Percentiles rank a stretch among this genome's conserved stretches.
Evolutionary conservation across 2,329 filamentous ascomycete genomes (phyloP).

Genomic region (Trichophyton verrucosum): DNA sequence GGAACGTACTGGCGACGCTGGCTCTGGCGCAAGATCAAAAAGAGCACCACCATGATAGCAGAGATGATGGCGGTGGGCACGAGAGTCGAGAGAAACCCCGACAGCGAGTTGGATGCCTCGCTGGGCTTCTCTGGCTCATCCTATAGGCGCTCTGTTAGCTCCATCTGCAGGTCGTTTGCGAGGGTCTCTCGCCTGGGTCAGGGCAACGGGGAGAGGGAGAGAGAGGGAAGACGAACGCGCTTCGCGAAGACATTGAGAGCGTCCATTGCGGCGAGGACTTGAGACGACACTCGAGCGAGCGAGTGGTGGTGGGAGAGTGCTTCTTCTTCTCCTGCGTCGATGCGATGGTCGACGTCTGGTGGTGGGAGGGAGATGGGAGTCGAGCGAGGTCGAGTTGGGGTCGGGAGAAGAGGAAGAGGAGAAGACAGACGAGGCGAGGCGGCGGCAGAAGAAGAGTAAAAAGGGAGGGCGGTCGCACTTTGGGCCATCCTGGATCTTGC

Average conservation of each 20-base stretch:
- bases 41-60: conserved; percentile 36
- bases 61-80: conserved; percentile 35
- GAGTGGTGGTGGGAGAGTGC: neutral
- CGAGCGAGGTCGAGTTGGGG: neutral
- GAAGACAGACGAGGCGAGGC: neutral
- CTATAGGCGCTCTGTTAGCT: neutral
- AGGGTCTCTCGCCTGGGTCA: neutral
- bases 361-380: neutral
- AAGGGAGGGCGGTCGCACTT: neutral
- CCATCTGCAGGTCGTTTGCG: neutral
- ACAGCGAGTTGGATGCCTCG: conserved; percentile 22
- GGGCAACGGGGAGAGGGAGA: neutral
- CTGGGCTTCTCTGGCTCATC: conserved; percentile 9
- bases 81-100: conserved; percentile 39
- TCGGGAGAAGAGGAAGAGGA: neutral
- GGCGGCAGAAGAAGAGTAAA: conserved; percentile 1
- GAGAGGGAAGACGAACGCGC: conserved; percentile 5
- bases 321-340: neutral
- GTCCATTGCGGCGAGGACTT: conserved; percentile 8
- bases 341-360: neutral
- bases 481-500: conserved; percentile 1
- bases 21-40: conserved; percentile 39
- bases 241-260: conserved; percentile 9
- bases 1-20: conserved; percentile 43
- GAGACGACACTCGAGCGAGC: neutral